Evolutionary conservation across 1,139 yeast species (phyloP).

Genomic region (Suzukiozyma palmioleophila): DNA sequence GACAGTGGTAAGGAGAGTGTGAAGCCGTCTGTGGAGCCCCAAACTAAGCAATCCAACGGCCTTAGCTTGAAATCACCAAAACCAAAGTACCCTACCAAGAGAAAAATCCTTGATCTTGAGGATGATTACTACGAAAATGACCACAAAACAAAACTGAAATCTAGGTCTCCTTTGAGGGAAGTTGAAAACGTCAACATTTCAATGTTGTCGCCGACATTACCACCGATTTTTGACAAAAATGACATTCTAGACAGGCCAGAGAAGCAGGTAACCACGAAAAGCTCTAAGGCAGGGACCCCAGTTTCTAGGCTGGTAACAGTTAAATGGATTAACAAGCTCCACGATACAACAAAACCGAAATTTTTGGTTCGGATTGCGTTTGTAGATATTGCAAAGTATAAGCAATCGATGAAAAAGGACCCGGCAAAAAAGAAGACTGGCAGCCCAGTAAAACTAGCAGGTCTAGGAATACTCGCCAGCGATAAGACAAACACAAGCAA

Average conservation of each 20-base stretch:
- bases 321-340: conserved; percentile 31
- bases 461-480: conserved; percentile 19
- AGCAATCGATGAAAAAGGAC: conserved; percentile 5
- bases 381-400: conserved; percentile 15
- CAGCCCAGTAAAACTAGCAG: conserved; percentile 11
- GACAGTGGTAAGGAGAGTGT: conserved; percentile 7
- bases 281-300: conserved; percentile 5
- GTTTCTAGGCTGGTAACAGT: conserved; percentile 12
- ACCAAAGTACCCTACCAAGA: conserved; percentile 8
- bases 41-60: neutral
- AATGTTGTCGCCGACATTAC: conserved; percentile 34
- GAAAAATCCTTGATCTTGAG: conserved; percentile 3
- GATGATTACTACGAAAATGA: conserved; percentile 9
- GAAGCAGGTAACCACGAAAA: conserved; percentile 7
- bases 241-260: neutral
- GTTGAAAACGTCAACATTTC: conserved; percentile 22
- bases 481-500: conserved; percentile 3
- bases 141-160: conserved; percentile 11
- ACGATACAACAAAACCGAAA: conserved; percentile 21
- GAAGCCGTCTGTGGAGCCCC: neutral
- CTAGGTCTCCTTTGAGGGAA: neutral
- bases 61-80: conserved; percentile 4
- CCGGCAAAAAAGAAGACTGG: neutral
- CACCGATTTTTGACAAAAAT: conserved; percentile 21
- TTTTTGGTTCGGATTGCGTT: conserved; percentile 28